phyloP scores from a whole-genome alignment of 768 basidiomycete genomes.

The Trametes cingulata region DNA sequence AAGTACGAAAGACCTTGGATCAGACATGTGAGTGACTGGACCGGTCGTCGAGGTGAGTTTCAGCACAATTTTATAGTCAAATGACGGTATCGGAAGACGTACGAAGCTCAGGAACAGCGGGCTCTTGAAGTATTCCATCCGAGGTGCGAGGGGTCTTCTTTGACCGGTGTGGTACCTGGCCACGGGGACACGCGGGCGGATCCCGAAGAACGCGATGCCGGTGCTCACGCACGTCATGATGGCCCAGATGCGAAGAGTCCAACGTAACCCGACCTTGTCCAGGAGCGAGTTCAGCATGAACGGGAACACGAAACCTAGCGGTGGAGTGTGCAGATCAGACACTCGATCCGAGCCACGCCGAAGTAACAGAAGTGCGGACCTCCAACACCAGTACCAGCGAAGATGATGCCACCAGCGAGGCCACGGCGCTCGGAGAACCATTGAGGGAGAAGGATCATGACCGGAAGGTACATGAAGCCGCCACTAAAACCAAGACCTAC shows the following conservation, averaged over 20 bases:
- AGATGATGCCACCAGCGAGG: conserved; percentile 27
- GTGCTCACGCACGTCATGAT: conserved; percentile 18
- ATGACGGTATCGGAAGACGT: background rate
- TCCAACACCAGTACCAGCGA: conserved; percentile 27
- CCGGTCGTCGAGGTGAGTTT: background rate
- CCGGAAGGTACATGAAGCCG: conserved; percentile 19
- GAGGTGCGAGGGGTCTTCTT: conserved; percentile 19
- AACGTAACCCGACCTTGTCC: conserved; percentile 20
- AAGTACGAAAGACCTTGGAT: conserved; percentile 30
- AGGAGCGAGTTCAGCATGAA: conserved; percentile 25
- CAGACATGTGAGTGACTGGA: conserved; percentile 21
- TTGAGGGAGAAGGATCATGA: conserved; percentile 24
- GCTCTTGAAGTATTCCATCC: conserved; percentile 23
- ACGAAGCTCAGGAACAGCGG: conserved; percentile 26
- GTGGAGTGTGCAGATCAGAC: too few species aligned
- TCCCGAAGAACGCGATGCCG: conserved; percentile 20
- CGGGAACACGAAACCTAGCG: conserved; percentile 25
- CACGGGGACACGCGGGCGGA: conserved; percentile 26
- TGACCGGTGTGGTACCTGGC: conserved; percentile 19
- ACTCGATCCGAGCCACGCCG: too few species aligned
- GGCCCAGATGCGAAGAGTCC: conserved; percentile 27
- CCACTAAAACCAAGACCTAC: conserved; percentile 25
- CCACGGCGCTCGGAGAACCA: conserved; percentile 28
- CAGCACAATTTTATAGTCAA: too few species aligned
- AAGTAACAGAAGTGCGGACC: conserved; percentile 4